Evolutionary conservation across 306 rosid genomes (phyloP).

Genomic region (Rosa persica): DNA sequence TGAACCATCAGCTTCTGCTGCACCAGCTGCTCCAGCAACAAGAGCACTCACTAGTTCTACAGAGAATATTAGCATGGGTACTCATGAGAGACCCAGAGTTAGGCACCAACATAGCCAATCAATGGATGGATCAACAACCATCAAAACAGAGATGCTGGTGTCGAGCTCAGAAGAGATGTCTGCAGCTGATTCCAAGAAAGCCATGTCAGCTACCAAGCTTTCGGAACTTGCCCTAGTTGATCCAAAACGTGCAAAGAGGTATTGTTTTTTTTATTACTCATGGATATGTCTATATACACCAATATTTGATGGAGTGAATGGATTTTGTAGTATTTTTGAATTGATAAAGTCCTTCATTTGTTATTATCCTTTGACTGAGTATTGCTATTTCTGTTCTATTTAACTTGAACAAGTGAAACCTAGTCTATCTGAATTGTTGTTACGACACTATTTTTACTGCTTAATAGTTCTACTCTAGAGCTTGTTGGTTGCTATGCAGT

Average conservation of each 20-base stretch:
- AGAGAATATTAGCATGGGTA: slow-evolving; percentile 41
- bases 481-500: neutral
- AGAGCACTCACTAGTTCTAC: slow-evolving; percentile 33
- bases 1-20: slow-evolving; percentile 50
- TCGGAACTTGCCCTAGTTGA: slow-evolving; percentile 88
- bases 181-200: slow-evolving; percentile 73
- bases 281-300: neutral
- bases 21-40: slow-evolving; percentile 17
- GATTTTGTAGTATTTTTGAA: neutral
- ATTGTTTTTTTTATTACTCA: slow-evolving; percentile 8
- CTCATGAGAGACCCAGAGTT: slow-evolving; percentile 71
- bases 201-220: slow-evolving; percentile 86
- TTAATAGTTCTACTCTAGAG: neutral
- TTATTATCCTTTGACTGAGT: neutral
- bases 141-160: slow-evolving; percentile 76
- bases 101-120: slow-evolving; percentile 98
- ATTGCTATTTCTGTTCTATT: neutral
- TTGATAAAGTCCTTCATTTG: neutral
- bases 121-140: slow-evolving; percentile 89
- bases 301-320: neutral
- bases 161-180: slow-evolving; percentile 70
- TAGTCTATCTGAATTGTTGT: neutral
- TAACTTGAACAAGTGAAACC: neutral
- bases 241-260: slow-evolving; percentile 98
- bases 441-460: neutral